Conservation (phyloP, 805 yeast species). For the Cyberlindnera veronae region DNA sequence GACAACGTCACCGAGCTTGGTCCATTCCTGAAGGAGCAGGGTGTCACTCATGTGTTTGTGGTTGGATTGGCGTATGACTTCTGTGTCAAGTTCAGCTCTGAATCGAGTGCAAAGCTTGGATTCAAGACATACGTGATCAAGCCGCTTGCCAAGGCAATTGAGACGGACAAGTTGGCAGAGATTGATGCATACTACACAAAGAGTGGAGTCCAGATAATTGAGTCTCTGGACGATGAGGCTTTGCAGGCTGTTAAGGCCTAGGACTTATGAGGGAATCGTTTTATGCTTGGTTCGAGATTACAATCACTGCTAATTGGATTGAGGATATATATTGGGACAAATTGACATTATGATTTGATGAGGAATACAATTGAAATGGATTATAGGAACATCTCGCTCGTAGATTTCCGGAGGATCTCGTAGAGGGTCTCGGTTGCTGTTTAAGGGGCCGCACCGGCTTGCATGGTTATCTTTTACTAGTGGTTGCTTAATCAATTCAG, state of each 20-base stretch:
- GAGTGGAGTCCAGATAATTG: constrained; percentile 33
- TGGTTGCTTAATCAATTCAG: too few species aligned
- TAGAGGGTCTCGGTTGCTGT: too few species aligned
- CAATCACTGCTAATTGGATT: too few species aligned
- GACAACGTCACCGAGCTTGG: constrained; percentile 65
- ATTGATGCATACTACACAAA: constrained; percentile 34
- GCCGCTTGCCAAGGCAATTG: constrained; percentile 55
- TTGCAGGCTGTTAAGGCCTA: constrained; percentile 1
- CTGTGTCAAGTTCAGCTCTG: constrained; percentile 78
- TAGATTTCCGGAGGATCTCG: too few species aligned
- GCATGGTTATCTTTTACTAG: too few species aligned
- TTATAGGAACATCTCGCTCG: too few species aligned
- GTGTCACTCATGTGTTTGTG: constrained; percentile 58
- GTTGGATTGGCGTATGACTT: constrained; percentile 87
- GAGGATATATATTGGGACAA: too few species aligned
- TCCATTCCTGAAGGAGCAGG: constrained; percentile 39
- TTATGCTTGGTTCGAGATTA: too few species aligned
- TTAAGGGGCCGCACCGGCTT: too few species aligned
- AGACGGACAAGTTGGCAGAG: constrained; percentile 36
- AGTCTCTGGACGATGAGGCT: constrained; percentile 12
- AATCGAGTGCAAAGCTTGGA: constrained; percentile 61
- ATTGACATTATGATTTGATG: too few species aligned
- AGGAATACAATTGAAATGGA: too few species aligned
- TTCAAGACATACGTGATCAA: constrained; percentile 59
- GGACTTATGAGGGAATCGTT: too few species aligned